These are phyloP conservation scores for Schizophyllum amplum DNA, from an alignment of 1,284 basidiomycete species.

Conservation along the genomic window DNA sequence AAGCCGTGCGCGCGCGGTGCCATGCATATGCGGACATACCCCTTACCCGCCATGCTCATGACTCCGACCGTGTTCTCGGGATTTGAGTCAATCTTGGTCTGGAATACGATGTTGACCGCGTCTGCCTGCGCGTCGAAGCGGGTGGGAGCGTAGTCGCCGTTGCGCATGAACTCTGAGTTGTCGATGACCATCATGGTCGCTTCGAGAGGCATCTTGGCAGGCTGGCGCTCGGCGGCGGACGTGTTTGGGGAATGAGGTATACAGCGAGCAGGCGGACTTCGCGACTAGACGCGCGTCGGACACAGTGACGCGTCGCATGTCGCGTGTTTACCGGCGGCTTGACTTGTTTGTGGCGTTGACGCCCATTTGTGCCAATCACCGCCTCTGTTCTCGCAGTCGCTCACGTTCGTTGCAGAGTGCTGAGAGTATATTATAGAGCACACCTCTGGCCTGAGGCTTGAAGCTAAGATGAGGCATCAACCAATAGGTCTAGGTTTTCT, in stretches of 20 bases:
- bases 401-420: too few relatives aligned
- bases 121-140: conserved; percentile 89
- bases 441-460: too few relatives aligned
- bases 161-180: conserved; percentile 94
- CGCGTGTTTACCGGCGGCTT: not conserved
- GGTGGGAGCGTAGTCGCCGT: conserved; percentile 89
- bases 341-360: not conserved
- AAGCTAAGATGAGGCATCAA: too few relatives aligned
- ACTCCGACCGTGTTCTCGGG: conserved; percentile 96
- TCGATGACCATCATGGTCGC: conserved; percentile 90
- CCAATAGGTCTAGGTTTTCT: too few relatives aligned
- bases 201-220: conserved; percentile 79
- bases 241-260: not conserved
- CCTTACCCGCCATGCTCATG: conserved; percentile 97
- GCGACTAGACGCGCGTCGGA: not conserved
- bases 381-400: too few relatives aligned
- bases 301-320: not conserved
- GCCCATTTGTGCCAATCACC: not conserved
- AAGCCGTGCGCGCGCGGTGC: not conserved
- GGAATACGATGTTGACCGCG: conserved; percentile 87
- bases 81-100: conserved; percentile 91
- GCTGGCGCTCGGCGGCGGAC: too few relatives aligned
- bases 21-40: conserved; percentile 39
- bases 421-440: too few relatives aligned
- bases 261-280: not conserved